Evolutionary conservation across 2,329 filamentous ascomycete genomes (phyloP).

Genomic region (Fusarium sp.): DNA sequence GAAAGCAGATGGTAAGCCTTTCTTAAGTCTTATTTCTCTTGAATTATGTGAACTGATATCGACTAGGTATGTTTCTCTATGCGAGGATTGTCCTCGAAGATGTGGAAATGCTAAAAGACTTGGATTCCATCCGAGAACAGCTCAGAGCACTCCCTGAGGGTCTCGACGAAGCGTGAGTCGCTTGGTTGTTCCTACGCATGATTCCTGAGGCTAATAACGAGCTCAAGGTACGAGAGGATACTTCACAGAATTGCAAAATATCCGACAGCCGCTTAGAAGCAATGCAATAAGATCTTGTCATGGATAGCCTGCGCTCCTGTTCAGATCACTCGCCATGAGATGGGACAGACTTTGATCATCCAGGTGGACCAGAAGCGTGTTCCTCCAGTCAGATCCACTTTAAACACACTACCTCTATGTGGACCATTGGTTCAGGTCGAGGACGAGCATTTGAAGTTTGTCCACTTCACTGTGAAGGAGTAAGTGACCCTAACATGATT

Average conservation of each 20-base stretch:
- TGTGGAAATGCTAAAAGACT: background rate
- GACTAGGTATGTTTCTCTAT: background rate
- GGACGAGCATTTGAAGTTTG: background rate
- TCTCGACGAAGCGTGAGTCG: background rate
- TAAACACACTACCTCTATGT: background rate
- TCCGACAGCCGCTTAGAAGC: background rate
- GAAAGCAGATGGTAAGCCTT: background rate
- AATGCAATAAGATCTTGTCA: background rate
- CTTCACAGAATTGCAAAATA: background rate
- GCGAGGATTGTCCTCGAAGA: background rate
- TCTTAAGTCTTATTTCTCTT: no score
- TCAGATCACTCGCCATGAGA: background rate
- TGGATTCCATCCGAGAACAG: background rate
- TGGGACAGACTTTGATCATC: background rate
- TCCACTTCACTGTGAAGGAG: background rate
- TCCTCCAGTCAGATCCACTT: fast-evolving
- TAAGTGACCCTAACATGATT: background rate
- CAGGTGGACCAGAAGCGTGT: background rate
- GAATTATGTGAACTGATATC: background rate
- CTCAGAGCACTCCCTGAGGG: background rate
- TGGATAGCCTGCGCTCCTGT: background rate
- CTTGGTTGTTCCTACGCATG: fast-evolving
- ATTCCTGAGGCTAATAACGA: no score
- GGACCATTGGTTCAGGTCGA: background rate
- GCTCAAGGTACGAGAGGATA: background rate